Evolutionary conservation across 2,329 filamentous ascomycete species (phyloP).

Genomic region (Neopestalotiopsis clavispora): DNA sequence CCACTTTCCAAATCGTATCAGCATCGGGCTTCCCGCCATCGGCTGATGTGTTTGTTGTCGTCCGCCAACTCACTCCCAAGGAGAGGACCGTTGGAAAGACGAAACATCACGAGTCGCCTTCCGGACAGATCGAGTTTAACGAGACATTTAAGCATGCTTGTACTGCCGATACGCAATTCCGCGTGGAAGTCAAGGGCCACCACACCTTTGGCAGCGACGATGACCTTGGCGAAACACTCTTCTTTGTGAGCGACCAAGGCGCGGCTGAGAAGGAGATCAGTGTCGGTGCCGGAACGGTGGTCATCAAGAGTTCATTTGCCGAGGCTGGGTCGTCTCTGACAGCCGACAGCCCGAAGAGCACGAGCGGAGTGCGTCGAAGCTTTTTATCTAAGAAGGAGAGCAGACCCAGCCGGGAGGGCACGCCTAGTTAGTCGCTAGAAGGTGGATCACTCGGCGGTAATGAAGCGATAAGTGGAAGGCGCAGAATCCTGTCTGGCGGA

Average conservation of each 20-base stretch:
- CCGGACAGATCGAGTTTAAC: constrained; percentile 71
- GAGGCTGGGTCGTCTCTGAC: constrained; percentile 41
- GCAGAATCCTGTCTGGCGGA: neutral
- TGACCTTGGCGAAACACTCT: constrained; percentile 82
- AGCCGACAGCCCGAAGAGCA: constrained; percentile 47
- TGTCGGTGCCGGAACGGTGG: constrained; percentile 74
- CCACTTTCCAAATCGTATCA: constrained; percentile 79
- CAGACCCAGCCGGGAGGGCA: constrained; percentile 49
- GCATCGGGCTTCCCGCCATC: constrained; percentile 78
- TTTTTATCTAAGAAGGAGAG: constrained; percentile 59
- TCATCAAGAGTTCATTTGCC: constrained; percentile 75
- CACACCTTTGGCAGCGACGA: constrained; percentile 84
- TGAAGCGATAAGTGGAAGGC: neutral
- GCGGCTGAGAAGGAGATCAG: constrained; percentile 74
- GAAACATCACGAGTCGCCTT: constrained; percentile 79
- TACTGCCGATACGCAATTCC: constrained; percentile 83
- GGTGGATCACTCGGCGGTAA: constrained; percentile 5
- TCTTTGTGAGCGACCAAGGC: constrained; percentile 86
- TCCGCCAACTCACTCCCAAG: constrained; percentile 71
- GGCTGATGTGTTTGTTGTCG: constrained; percentile 77
- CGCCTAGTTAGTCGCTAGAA: constrained; percentile 32
- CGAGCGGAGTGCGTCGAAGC: constrained; percentile 55
- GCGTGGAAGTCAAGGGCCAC: constrained; percentile 83
- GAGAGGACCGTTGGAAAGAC: constrained; percentile 88
- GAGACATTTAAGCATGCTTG: constrained; percentile 81